Percentiles rank a stretch among this genome's conserved stretches.
Evolutionary conservation across 2,329 filamentous ascomycete species (phyloP).

Genomic region (Xylaria sp.): DNA sequence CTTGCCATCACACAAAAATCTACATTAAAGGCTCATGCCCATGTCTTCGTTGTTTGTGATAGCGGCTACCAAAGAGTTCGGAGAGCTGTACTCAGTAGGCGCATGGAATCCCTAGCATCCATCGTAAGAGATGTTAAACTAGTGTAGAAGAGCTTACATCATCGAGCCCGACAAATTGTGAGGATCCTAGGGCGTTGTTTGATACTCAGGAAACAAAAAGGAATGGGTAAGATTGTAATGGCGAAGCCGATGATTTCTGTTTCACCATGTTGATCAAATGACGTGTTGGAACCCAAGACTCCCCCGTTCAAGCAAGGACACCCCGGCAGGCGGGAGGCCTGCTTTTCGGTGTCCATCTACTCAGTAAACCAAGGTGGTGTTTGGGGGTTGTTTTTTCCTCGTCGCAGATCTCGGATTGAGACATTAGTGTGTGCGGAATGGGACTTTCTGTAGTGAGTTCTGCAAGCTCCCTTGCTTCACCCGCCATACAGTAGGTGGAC

Average conservation of each 20-base stretch:
- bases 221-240: neutral
- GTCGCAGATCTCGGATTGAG: constrained; percentile 23
- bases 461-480: neutral
- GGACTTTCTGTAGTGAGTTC: neutral
- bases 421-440: constrained; percentile 3
- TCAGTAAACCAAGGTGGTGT: constrained; percentile 12
- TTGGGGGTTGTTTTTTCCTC: constrained; percentile 8
- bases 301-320: constrained; percentile 5
- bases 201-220: neutral
- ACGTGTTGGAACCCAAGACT: constrained; percentile 8
- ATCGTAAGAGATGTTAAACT: too few species aligned
- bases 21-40: too few species aligned
- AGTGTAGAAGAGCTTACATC: too few species aligned
- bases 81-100: too few species aligned
- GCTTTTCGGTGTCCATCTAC: neutral
- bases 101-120: too few species aligned
- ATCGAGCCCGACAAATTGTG: neutral
- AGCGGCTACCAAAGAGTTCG: too few species aligned
- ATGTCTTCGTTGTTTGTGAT: too few species aligned
- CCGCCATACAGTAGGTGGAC: neutral
- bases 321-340: constrained; percentile 6
- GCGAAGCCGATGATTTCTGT: constrained; percentile 2
- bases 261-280: constrained; percentile 15
- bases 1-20: too few species aligned
- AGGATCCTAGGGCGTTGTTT: neutral